Evolutionary conservation across 139 green algal species (phyloP), one percentile per base, ranked within the genome.

Genomic region (Mesotaenium endlicherianum): DNA sequence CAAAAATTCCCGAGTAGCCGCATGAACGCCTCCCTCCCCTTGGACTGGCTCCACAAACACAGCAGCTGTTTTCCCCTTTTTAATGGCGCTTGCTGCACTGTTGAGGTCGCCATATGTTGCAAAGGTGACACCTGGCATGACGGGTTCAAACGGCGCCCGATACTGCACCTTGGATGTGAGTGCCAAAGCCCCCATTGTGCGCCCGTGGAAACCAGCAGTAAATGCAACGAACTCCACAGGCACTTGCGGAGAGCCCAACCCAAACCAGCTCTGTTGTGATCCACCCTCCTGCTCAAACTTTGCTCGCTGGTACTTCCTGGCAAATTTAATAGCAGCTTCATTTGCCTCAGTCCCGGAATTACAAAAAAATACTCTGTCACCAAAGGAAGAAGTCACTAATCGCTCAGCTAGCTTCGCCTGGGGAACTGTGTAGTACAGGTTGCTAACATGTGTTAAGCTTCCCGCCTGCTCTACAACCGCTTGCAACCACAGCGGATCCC

Each of bases 11-110:
- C 64, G 26, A 39, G 77, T 92, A 70, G 90, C 85, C 47, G 93
- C 86, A 59, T 93, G 93, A 74, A 97, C 90, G 58, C 95, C 95
- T 58, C 95, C 95, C 89, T 98, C 95, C 26, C 95, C 95, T 34
- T 98, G 96, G 17, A 98, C 90, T 1, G 97, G 97, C 90, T 99
- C 96, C 80, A 99, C 95, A 90, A 99, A 97, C 67, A 99, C 95
- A 0, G 91, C 95, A 0, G 89, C 91, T 0, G 95, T 98, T 74
- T 93, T 92, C 38, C 95, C 95, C 89, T 94, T 94, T 50, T 92
- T 70, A 71, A 97, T 95, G 16, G 88, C 91, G 45, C 40, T 69
- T 8, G 14, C 40, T 36, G 88, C 89, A 38, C 45, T 47, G 31
- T 89, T 80, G 34, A 92, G 58, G 60, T 91, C 80, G 39, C 88